Evolutionary conservation across 805 yeast genomes (phyloP).

Genomic region (Metschnikowia anglica): DNA sequence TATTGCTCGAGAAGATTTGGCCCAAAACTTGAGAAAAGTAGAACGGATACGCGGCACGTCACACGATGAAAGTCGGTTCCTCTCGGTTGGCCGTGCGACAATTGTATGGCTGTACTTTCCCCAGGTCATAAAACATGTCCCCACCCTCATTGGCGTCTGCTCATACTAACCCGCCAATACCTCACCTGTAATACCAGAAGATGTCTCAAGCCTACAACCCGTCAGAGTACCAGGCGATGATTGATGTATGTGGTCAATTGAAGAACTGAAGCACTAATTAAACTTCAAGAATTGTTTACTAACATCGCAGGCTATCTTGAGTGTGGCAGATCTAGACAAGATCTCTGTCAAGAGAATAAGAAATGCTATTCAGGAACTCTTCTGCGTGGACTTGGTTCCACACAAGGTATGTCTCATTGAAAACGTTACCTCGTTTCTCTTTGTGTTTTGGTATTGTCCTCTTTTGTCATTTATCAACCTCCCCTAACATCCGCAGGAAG

Average conservation of each 20-base stretch:
- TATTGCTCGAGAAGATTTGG: no score
- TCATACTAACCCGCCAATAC: background rate
- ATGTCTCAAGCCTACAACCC: slow-evolving; percentile 10
- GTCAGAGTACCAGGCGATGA: slow-evolving; percentile 17
- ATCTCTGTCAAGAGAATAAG: slow-evolving; percentile 72
- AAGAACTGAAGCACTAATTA: background rate
- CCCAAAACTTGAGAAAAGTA: no score
- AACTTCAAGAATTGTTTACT: slow-evolving; percentile 10
- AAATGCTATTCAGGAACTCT: slow-evolving; percentile 69
- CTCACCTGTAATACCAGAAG: background rate
- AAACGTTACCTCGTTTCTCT: background rate
- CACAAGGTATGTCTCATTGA: slow-evolving; percentile 39
- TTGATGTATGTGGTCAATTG: slow-evolving; percentile 18
- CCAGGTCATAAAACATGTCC: no score
- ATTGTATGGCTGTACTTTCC: no score
- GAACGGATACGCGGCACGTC: no score
- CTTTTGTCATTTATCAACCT: no score
- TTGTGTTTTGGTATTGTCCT: no score
- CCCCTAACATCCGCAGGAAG: slow-evolving; percentile 46
- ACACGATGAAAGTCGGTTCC: no score
- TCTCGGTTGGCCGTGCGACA: no score
- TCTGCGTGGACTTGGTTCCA: slow-evolving; percentile 51
- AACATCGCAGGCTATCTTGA: slow-evolving; percentile 59
- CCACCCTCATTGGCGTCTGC: no score
- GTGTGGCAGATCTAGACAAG: slow-evolving; percentile 66